A percentile compares a stretch with the other conserved stretches of the same genome.
phyloP scores from a whole-genome alignment of 495 filamentous ascomycete species.

The Neurospora sp. region DNA sequence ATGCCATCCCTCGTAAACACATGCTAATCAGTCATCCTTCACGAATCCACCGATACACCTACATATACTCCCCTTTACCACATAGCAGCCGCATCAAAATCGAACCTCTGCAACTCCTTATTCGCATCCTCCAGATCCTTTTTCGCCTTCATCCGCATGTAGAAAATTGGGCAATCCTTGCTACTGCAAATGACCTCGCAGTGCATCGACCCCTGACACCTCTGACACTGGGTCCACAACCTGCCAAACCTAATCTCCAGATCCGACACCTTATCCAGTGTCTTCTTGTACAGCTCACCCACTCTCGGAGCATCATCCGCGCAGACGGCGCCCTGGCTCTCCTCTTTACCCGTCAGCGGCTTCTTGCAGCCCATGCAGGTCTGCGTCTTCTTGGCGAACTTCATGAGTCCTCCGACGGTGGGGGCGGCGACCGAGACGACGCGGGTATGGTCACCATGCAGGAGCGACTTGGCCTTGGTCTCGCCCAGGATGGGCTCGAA shows the following conservation, averaged over 20 bases:
- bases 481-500: constrained; percentile 96
- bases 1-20: not conserved
- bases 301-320: constrained; percentile 71
- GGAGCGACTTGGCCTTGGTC: constrained; percentile 71
- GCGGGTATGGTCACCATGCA: constrained; percentile 85
- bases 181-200: constrained; percentile 95
- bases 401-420: constrained; percentile 88
- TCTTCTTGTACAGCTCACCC: constrained; percentile 89
- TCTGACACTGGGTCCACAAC: constrained; percentile 97
- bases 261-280: constrained; percentile 74
- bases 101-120: constrained; percentile 84
- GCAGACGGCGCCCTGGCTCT: constrained; percentile 81
- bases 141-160: constrained; percentile 99
- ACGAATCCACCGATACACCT: not conserved
- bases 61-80: constrained; percentile 21
- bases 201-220: constrained; percentile 95
- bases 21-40: not conserved
- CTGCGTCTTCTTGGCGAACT: constrained; percentile 92
- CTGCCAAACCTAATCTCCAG: constrained; percentile 87
- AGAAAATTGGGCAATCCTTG: constrained; percentile 97
- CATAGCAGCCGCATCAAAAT: constrained; percentile 57
- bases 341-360: constrained; percentile 67
- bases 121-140: constrained; percentile 95
- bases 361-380: constrained; percentile 99
- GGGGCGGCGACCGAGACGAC: constrained; percentile 84